Percentiles rank a stretch among this genome's conserved stretches.
phyloP scores from a whole-genome alignment of 805 yeast species.

The Candida berthetii region DNA sequence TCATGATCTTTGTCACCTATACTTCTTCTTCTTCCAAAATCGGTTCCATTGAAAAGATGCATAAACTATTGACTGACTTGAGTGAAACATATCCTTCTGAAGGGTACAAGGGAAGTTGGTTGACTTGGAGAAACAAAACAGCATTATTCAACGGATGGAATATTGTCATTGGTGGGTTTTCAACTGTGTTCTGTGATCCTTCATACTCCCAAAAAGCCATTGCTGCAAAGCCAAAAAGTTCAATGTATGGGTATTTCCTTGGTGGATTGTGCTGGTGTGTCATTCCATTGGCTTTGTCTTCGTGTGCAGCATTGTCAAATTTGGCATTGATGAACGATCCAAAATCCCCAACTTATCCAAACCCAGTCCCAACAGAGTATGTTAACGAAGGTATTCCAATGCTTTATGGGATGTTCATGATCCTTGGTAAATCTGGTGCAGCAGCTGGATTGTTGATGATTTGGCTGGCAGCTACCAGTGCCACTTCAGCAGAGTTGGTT shows the following conservation, averaged over 20 bases:
- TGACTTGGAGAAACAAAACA: slow-evolving; percentile 21
- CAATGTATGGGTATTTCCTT: slow-evolving; percentile 26
- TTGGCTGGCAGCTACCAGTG: slow-evolving; percentile 37
- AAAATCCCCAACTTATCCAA: slow-evolving; percentile 33
- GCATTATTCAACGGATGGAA: slow-evolving; percentile 23
- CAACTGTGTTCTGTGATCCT: slow-evolving; percentile 30
- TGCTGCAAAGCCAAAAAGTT: slow-evolving; percentile 30
- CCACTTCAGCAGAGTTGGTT: slow-evolving; percentile 36
- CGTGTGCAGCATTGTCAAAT: slow-evolving; percentile 31
- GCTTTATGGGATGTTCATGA: slow-evolving; percentile 37
- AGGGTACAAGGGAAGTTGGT: slow-evolving; percentile 20
- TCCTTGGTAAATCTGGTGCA: slow-evolving; percentile 35
- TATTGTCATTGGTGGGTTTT: slow-evolving; percentile 24
- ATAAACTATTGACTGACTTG: slow-evolving; percentile 32
- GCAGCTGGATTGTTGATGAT: slow-evolving; percentile 33
- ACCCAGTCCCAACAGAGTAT: slow-evolving; percentile 27
- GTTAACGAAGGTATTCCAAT: slow-evolving; percentile 34
- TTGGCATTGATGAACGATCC: slow-evolving; percentile 26
- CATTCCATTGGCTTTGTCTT: slow-evolving; percentile 30
- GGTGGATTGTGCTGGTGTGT: slow-evolving; percentile 33
- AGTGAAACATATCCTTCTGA: slow-evolving; percentile 24
- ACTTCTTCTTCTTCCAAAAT: slow-evolving; percentile 30
- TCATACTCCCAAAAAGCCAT: slow-evolving; percentile 36
- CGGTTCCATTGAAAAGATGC: slow-evolving; percentile 38
- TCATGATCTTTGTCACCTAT: slow-evolving; percentile 24